phyloP scores from a whole-genome alignment of 2,329 filamentous ascomycete genomes.

The Phaeosphaeria sp. region DNA sequence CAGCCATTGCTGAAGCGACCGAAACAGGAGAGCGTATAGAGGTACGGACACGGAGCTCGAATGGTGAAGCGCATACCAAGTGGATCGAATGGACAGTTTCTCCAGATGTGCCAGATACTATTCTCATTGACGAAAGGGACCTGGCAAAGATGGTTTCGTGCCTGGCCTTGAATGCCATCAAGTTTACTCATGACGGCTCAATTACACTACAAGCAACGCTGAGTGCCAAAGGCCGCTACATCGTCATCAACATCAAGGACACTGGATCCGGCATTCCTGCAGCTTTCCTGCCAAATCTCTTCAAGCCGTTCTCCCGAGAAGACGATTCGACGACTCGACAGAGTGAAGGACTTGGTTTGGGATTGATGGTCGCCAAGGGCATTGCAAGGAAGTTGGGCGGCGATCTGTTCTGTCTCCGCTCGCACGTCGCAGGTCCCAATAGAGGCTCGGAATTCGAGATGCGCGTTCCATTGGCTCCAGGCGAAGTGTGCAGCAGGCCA shows the following conservation, averaged over 20 bases:
- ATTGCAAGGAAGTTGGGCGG: conserved; percentile 72
- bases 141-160: conserved; percentile 69
- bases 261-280: conserved; percentile 73
- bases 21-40: conserved; percentile 58
- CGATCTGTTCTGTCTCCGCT: conserved; percentile 68
- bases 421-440: conserved; percentile 65
- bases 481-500: conserved; percentile 58
- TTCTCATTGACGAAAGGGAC: conserved; percentile 68
- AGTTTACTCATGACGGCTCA: conserved; percentile 70
- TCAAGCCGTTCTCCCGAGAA: conserved; percentile 73
- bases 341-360: conserved; percentile 72
- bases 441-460: conserved; percentile 74
- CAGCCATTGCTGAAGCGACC: conserved; percentile 55
- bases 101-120: conserved; percentile 58
- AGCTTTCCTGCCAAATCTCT: conserved; percentile 69
- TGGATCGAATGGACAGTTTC: conserved; percentile 59
- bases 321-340: conserved; percentile 71
- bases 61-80: conserved; percentile 54
- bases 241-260: conserved; percentile 68
- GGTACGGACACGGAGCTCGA: conserved; percentile 53
- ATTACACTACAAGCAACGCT: conserved; percentile 64
- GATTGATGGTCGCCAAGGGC: conserved; percentile 74
- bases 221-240: conserved; percentile 58
- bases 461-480: conserved; percentile 65
- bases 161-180: conserved; percentile 70